Conservation (phyloP, 768 basidiomycete genomes). For the Cyathus striatus region DNA sequence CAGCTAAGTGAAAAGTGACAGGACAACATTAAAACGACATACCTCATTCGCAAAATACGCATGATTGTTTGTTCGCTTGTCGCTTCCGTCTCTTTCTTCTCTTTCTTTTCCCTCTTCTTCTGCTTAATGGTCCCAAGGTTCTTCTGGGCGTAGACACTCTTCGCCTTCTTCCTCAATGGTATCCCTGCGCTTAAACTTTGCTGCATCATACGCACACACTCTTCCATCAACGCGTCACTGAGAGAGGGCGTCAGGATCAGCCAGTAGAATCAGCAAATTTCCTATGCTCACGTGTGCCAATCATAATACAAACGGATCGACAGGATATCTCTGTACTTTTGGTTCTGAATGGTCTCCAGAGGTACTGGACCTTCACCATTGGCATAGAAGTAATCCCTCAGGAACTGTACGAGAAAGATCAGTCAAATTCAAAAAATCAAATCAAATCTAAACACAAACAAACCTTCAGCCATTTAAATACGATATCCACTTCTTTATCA, state of each 20-base stretch:
- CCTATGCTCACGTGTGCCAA: constrained; percentile 72
- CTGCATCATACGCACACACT: constrained; percentile 95
- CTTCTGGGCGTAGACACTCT: constrained; percentile 88
- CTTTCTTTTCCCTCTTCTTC: constrained; percentile 87
- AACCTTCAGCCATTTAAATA: constrained; percentile 98
- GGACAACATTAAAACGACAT: constrained; percentile 3
- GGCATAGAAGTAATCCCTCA: constrained; percentile 93
- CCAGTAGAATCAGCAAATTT: neutral
- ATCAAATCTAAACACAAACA: neutral
- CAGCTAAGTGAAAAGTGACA: constrained; percentile 4
- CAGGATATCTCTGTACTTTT: constrained; percentile 89
- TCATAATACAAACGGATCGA: constrained; percentile 95
- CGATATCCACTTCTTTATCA: constrained; percentile 97
- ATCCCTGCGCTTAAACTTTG: constrained; percentile 72
- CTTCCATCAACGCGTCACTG: constrained; percentile 85
- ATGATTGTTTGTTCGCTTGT: constrained; percentile 89
- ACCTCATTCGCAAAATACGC: constrained; percentile 95
- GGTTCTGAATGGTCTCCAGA: constrained; percentile 82
- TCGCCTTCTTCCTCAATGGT: constrained; percentile 81
- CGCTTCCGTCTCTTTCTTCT: constrained; percentile 73
- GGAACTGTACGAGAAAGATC: constrained; percentile 49
- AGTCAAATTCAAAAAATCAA: constrained; percentile 2
- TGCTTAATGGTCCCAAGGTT: constrained; percentile 96
- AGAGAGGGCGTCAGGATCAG: constrained; percentile 7
- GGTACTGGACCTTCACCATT: constrained; percentile 90